These are phyloP conservation scores for Plasmopara halstedii DNA, from an alignment of 352 stramenopile species.

Conservation along the genomic window DNA sequence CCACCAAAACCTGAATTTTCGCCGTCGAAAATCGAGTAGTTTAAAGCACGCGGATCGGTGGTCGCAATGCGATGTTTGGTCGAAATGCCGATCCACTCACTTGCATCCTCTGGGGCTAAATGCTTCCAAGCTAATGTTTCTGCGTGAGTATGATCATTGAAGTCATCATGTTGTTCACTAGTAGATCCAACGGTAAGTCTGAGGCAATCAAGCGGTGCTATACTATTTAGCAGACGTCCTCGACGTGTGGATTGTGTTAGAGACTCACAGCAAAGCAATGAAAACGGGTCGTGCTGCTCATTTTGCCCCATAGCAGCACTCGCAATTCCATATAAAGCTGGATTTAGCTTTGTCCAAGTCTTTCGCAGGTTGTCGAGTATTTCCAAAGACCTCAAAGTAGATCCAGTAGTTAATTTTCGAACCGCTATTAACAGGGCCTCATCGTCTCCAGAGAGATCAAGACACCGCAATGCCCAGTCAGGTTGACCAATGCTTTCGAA, in stretches of 20 bases:
- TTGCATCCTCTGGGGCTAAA: conserved; percentile 53
- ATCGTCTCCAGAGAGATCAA: conserved; percentile 69
- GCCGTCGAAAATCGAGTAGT: conserved; percentile 35
- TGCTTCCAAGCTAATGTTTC: conserved; percentile 57
- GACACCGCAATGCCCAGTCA: conserved; percentile 45
- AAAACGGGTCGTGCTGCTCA: conserved; percentile 42
- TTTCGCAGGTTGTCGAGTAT: conserved; percentile 39
- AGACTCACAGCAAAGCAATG: conserved; percentile 56
- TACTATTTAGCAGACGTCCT: conserved; percentile 47
- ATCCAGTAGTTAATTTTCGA: conserved; percentile 13
- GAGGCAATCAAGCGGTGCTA: conserved; percentile 44
- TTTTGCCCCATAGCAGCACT: conserved; percentile 18
- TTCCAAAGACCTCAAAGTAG: conserved; percentile 4
- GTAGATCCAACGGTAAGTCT: conserved; percentile 15
- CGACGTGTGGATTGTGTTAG: conserved; percentile 51
- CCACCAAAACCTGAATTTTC: conserved; percentile 11
- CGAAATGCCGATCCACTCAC: conserved; percentile 48
- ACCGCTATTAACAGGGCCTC: conserved; percentile 47
- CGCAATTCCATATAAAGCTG: conserved; percentile 34
- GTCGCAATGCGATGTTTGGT: conserved; percentile 34
- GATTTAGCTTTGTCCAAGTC: conserved; percentile 48
- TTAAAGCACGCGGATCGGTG: conserved; percentile 48
- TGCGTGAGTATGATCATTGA: conserved; percentile 20
- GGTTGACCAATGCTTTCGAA: conserved; percentile 49
- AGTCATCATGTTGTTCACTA: conserved; percentile 4